A percentile compares a stretch with the other conserved stretches of the same genome.
These are phyloP conservation scores for Aspergillus sp. DNA, from an alignment of 2,329 filamentous ascomycete genomes.

Conservation along the genomic window DNA sequence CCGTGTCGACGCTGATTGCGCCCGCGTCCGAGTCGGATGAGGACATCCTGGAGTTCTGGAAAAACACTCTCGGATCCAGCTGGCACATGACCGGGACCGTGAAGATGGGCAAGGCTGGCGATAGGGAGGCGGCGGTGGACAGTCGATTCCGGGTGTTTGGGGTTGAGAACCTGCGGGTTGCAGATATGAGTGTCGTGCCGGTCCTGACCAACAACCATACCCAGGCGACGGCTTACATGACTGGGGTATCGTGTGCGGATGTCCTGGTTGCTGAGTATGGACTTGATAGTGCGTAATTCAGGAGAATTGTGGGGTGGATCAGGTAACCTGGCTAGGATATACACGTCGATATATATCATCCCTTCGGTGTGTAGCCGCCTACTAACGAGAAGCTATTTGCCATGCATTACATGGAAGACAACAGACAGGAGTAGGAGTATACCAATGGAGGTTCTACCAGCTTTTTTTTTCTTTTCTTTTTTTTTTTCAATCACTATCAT, in stretches of 20 bases:
- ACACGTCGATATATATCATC: neutral
- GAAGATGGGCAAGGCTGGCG: constrained; percentile 53
- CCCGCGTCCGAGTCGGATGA: constrained; percentile 53
- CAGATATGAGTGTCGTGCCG: constrained; percentile 45
- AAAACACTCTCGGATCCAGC: constrained; percentile 44
- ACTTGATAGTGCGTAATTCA: constrained; percentile 21
- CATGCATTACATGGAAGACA: too few species aligned
- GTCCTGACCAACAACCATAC: constrained; percentile 50
- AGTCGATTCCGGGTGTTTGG: constrained; percentile 39
- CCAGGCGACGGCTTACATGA: constrained; percentile 55
- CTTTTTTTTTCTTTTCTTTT: too few species aligned
- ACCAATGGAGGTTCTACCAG: too few species aligned
- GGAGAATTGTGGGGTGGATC: too few species aligned
- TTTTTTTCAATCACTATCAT: too few species aligned
- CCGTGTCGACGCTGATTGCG: constrained; percentile 39
- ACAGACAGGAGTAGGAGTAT: too few species aligned
- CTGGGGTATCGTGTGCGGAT: constrained; percentile 53
- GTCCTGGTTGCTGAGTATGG: constrained; percentile 48
- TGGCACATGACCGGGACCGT: constrained; percentile 60
- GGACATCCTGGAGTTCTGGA: constrained; percentile 52
- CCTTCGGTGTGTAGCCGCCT: too few species aligned
- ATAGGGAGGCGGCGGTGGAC: constrained; percentile 50
- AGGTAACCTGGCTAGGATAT: too few species aligned
- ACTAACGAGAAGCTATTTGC: too few species aligned
- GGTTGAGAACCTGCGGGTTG: constrained; percentile 39